Conservation (phyloP, 1,284 basidiomycete species). For the Jaminaea rosea region DNA sequence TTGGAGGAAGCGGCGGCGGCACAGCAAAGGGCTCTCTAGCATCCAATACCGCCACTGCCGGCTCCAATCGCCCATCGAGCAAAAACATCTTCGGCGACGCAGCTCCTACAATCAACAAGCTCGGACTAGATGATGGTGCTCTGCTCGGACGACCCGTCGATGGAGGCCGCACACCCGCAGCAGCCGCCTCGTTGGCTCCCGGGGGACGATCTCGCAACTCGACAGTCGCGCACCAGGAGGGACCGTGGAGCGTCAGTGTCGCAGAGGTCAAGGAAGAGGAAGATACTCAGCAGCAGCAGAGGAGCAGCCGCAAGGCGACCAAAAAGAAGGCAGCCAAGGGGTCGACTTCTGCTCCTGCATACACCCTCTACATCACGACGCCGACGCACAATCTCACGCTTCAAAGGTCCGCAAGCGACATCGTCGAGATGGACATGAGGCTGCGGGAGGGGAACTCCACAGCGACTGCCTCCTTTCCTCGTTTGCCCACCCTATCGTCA, state of each 20-base stretch:
- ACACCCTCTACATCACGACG: slow-evolving; percentile 52
- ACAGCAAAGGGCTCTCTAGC: slow-evolving; percentile 29
- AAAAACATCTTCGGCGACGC: slow-evolving; percentile 48
- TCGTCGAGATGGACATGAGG: slow-evolving; percentile 67
- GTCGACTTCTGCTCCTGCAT: slow-evolving; percentile 39
- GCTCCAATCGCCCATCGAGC: slow-evolving; percentile 7
- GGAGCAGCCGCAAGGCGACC: slow-evolving; percentile 3
- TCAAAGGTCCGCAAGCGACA: slow-evolving; percentile 63
- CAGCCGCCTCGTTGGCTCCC: slow-evolving; percentile 53
- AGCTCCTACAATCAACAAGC: too few relatives aligned
- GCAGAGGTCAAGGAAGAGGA: slow-evolving; percentile 54
- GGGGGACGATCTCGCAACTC: slow-evolving; percentile 49
- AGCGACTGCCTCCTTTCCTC: slow-evolving; percentile 7
- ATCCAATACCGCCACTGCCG: slow-evolving; percentile 4
- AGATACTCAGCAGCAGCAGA: not conserved
- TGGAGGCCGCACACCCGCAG: too few relatives aligned
- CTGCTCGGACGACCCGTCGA: too few relatives aligned
- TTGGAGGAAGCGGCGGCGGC: slow-evolving; percentile 9
- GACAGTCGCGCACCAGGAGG: slow-evolving; percentile 51
- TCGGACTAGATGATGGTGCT: too few relatives aligned
- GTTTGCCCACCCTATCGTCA: slow-evolving; percentile 15
- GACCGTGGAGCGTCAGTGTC: slow-evolving; percentile 65
- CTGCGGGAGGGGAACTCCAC: slow-evolving; percentile 48
- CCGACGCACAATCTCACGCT: slow-evolving; percentile 79
- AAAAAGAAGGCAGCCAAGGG: slow-evolving; percentile 20